These are phyloP conservation scores for Russula brevipes DNA, from an alignment of 768 basidiomycete species.

Conservation along the genomic window DNA sequence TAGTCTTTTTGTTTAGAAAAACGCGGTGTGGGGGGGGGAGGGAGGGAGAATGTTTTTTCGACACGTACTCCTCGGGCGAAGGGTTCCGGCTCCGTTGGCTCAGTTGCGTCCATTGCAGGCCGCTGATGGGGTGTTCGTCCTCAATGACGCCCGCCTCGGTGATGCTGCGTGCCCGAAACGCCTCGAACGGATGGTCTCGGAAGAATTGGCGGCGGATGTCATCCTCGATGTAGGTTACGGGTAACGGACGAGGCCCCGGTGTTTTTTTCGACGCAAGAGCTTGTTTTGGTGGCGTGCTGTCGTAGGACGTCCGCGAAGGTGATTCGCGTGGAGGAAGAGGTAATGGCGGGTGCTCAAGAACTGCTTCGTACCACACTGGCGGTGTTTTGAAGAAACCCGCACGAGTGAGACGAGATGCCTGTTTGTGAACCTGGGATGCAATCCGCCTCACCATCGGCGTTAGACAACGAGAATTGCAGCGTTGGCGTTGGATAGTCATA, in stretches of 20 bases:
- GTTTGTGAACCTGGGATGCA: constrained; percentile 84
- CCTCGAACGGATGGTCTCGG: constrained; percentile 93
- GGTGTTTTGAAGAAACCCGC: constrained; percentile 55
- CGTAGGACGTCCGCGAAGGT: constrained; percentile 51
- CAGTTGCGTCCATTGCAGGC: constrained; percentile 69
- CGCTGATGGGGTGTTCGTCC: constrained; percentile 51
- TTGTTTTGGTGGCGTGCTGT: constrained; percentile 32
- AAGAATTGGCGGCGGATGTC: constrained; percentile 86
- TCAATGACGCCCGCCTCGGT: constrained; percentile 63
- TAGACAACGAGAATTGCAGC: neutral
- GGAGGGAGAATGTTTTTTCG: no score
- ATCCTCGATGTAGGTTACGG: constrained; percentile 80
- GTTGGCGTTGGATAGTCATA: no score
- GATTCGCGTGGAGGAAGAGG: constrained; percentile 75
- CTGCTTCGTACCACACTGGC: constrained; percentile 82
- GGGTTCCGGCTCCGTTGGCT: constrained; percentile 80
- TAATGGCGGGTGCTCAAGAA: constrained; percentile 83
- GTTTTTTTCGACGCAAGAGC: constrained; percentile 10
- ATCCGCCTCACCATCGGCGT: constrained; percentile 66
- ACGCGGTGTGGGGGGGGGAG: no score
- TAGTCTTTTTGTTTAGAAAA: no score
- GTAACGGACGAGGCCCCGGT: constrained; percentile 37
- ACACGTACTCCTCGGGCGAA: constrained; percentile 80
- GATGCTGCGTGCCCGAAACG: constrained; percentile 72
- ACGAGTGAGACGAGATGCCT: constrained; percentile 74